Evolutionary conservation across 176 grass and related monocot species (phyloP), one percentile per base, ranked within the genome.

Genomic region (Otatea glauca): DNA sequence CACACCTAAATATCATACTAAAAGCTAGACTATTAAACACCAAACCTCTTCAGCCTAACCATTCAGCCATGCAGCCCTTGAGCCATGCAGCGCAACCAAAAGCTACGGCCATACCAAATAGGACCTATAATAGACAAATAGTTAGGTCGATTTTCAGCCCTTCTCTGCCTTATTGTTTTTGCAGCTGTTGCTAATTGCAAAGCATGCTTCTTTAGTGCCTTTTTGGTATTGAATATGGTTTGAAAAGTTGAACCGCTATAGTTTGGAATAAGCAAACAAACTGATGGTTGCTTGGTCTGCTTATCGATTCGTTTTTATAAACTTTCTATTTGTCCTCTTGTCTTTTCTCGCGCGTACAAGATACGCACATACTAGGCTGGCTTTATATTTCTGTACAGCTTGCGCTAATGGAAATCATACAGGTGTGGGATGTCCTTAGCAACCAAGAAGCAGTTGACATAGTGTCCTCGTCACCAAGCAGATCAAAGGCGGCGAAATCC

Each of bases 391-490:
- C 27, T 83, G 4, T 59, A 3, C 45, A 63, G 71, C 18, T 87
- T 69, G 37, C 16, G 13, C 39, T 60, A 48, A 51, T 53, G 61
- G 48, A 70, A 81, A 90, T 82, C 56, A 75, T 84, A 70, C 88
- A 99, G 97, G 92, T 99, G 5, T 99, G 97, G 97, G 97, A 99
- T 89, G 97, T 96, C 51, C 90, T 99, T 11, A 99, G 90, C 75
- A 99, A 99, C 74, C 89, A 99, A 89, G 89, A 99, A 63, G 97
- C 85, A 13, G 90, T 99, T 8, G 93, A 99, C 54, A 96, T 99
- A 32, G 79, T 99, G 51, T 83, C 93, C 2, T 91, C 97, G 0
- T 91, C 90, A 72, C 87, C 83, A 77, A 94, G 73, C 65, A 86
- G 93, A 63, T 88, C 86, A 51, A 86, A 85, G 47, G 93, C 92